A percentile compares a stretch with the other conserved stretches of the same genome.
These are phyloP conservation scores for Alternaria arbusti DNA, from an alignment of 2,329 filamentous ascomycete species.

Conservation along the genomic window DNA sequence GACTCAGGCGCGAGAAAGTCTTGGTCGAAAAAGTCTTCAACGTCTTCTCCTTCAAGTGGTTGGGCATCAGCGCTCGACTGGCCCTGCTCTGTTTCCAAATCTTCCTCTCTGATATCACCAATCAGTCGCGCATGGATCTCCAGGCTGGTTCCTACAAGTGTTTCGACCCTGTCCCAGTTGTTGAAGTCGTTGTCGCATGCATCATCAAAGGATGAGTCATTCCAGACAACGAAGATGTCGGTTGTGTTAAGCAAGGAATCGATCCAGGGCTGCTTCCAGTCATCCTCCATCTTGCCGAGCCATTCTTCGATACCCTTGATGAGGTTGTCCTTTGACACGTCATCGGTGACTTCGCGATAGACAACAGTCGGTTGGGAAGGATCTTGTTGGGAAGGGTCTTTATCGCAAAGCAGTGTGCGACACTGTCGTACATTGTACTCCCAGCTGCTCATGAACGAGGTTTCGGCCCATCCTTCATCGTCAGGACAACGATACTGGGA, in stretches of 20 bases:
- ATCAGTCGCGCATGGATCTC: conserved; percentile 6
- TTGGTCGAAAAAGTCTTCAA: conserved; percentile 1
- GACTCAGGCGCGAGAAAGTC: background rate
- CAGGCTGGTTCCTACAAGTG: conserved; percentile 5
- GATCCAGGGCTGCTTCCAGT: background rate
- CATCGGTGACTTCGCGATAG: conserved; percentile 9
- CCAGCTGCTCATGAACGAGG: conserved; percentile 6
- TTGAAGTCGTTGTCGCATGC: no score
- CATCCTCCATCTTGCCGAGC: background rate
- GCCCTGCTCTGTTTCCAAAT: no score
- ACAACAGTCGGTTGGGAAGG: no score
- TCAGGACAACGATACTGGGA: conserved; percentile 7
- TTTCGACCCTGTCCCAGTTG: conserved; percentile 1
- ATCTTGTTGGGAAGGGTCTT: no score
- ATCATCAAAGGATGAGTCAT: no score
- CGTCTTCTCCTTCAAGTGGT: no score
- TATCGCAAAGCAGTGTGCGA: conserved; percentile 16
- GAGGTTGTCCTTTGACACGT: conserved; percentile 1
- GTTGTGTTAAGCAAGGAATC: no score
- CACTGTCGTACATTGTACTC: conserved; percentile 19
- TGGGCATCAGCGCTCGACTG: no score
- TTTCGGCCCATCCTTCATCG: conserved; percentile 16
- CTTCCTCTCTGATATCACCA: conserved; percentile 17
- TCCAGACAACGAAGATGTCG: no score
- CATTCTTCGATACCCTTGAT: background rate